Percentiles rank a stretch among this genome's conserved stretches.
Conservation (phyloP, 768 basidiomycete species). For the Flagelloscypha sp. region DNA sequence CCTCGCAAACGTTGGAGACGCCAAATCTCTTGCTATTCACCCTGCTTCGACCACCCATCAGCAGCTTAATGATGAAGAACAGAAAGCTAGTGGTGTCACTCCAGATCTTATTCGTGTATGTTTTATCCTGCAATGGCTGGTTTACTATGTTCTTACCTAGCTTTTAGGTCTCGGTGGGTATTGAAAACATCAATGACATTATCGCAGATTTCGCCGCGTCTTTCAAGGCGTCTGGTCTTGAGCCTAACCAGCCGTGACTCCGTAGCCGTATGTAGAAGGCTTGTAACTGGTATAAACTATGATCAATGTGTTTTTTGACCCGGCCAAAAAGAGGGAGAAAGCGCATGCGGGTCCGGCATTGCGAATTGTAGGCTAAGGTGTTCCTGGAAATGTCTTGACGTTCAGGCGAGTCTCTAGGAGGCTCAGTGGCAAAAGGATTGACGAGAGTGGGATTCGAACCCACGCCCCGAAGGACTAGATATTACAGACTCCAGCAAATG, state of each 20-base stretch:
- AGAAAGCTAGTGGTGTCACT: constrained; percentile 58
- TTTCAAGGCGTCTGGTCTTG: constrained; percentile 17
- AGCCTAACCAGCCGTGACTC: too few species aligned
- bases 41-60: constrained; percentile 73
- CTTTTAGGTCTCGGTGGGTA: constrained; percentile 28
- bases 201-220: constrained; percentile 31
- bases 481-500: too few species aligned
- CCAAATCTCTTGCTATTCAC: constrained; percentile 77
- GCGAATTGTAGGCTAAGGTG: too few species aligned
- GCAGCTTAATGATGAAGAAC: constrained; percentile 56
- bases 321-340: too few species aligned
- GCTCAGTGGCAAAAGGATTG: too few species aligned
- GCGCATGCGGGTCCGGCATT: too few species aligned
- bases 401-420: not conserved
- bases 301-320: too few species aligned
- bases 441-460: constrained; percentile 21
- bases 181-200: constrained; percentile 31
- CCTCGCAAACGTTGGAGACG: constrained; percentile 38
- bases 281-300: too few species aligned
- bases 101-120: constrained; percentile 67
- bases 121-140: constrained; percentile 3
- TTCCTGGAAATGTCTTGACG: too few species aligned
- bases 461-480: constrained; percentile 16
- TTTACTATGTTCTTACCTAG: not conserved
- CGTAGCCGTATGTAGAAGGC: too few species aligned